Base-by-base conservation (phyloP, 208 protist species). In the Trypanosoma avium region DNA sequence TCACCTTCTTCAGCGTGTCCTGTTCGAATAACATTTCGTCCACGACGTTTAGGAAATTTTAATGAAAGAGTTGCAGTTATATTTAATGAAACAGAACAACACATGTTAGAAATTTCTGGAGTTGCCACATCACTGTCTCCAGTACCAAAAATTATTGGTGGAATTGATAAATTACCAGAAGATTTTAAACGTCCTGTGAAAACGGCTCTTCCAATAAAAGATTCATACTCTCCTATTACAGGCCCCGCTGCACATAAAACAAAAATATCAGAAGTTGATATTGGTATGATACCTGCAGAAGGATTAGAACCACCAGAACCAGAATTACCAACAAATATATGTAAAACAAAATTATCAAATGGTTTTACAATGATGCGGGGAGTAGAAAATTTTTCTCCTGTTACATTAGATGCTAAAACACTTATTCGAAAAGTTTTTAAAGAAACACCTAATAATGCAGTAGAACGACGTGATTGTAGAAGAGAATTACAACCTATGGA, bases 381-480 rank as follows among this genome's bases (percentile, higher is more conserved):
- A 42, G 64, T 54, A 42, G 75, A 57, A 42, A 76, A 86, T 66
- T 67, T 81, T 13, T 88, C 72, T 10, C 86, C 75, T 40, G 52
- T 76, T 13, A 73, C 75, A 24, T 83, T 97, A 32, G 90, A 96
- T 62, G 77, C 81, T 10, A 81, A 90, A 63, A 77, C 84, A 26
- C 62, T 96, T 17, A 93, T 95, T 57, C 84, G 84, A 57, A 84
- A 88, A 40, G 89, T 94, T 27, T 97, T 83, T 74, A 81, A 85
- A 36, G 69, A 83, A 48, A 50, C 66, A 33, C 93, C 96, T 12
- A 58, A 70, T 17, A 97, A 84, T 48, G 72, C 77, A 19, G 77
- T 81, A 50, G 94, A 98, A 82, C 75, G 83, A 21, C 84, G 89
- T 15, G 94, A 98, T 52, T 98, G 95, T 72, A 91, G 88, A 35